These are phyloP conservation scores for Phytophthora hibernalis DNA, from an alignment of 352 stramenopile species.

Conservation along the genomic window DNA sequence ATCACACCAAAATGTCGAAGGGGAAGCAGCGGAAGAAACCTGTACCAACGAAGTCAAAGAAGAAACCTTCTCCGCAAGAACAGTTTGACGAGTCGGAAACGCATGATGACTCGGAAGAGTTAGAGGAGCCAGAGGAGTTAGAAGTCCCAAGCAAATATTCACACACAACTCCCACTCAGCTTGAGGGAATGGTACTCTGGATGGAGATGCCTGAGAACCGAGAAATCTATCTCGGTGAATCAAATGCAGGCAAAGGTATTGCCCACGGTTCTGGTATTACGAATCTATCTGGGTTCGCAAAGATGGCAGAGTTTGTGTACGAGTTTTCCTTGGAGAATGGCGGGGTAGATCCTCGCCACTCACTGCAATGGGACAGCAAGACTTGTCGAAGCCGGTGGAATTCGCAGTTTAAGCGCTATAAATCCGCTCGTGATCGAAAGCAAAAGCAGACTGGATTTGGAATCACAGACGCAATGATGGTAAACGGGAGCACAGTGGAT, in stretches of 20 bases:
- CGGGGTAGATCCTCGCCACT: no score
- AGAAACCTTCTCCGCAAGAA: no score
- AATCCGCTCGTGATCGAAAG: neutral
- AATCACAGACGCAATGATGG: neutral
- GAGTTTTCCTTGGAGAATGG: no score
- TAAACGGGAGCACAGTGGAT: neutral
- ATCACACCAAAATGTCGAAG: no score
- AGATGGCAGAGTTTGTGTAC: neutral
- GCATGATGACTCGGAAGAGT: no score
- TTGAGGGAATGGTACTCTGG: no score
- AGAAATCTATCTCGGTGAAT: neutral
- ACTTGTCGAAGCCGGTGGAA: neutral
- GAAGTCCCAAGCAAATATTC: no score
- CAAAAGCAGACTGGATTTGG: neutral
- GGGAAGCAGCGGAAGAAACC: no score
- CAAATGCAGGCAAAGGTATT: neutral
- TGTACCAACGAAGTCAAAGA: no score
- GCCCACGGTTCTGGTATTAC: neutral
- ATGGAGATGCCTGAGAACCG: neutral
- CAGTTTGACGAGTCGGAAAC: no score
- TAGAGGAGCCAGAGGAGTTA: no score
- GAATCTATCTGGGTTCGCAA: neutral
- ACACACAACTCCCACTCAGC: no score
- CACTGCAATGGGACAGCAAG: neutral
- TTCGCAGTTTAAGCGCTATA: neutral